Base-by-base conservation (phyloP, 306 rosid species). In the Herpetospermum pedunculosum region DNA sequence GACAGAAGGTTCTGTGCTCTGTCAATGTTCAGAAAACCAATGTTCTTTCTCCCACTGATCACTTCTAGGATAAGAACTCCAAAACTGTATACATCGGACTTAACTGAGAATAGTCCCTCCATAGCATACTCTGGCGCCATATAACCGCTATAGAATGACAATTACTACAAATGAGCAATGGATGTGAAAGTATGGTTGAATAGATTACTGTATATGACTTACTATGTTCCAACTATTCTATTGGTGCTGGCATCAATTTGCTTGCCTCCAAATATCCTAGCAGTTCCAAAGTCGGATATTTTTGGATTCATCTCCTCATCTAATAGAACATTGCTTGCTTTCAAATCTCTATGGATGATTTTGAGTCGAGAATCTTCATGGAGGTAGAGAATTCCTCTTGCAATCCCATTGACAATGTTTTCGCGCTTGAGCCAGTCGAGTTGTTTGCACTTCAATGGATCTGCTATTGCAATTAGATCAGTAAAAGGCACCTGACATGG, bases 201-300 rank as follows among this genome's bases (percentile, higher is more conserved):
- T 26, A 57, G 34, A 53, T 57, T 57, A 5, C 23, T 28, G 2
- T n/a, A 28, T 26, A 30, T 38, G 40, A 67, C 88, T 84, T 55
- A 87, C 88, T 48, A 48, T 18, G 91, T 87, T n/a, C 85, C 88
- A 10, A 81, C 91, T 60, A 87, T 69, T 79, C 80, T 84, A 11
- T 15, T 48, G 6, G 88, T 84, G 69, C 49, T 74, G 74, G 72
- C 85, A 78, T 76, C 79, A 44, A 80, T 77, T 79, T 87, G 85
- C 49, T 83, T 75, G 9, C 32, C 69, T 19, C 70, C 79, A 63
- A 83, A 78, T 38, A 85, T 80, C 55, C 76, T 81, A 26, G 85
- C 79, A 78, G 75, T 57, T 0, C 87, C 88, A 77, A 88, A 85
- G 67, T 85, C 72, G 19, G 72, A 67, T 67, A 67, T 41, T 14